Conservation (phyloP, 2,329 filamentous ascomycete genomes). For the Mycosphaerella arachidis region DNA sequence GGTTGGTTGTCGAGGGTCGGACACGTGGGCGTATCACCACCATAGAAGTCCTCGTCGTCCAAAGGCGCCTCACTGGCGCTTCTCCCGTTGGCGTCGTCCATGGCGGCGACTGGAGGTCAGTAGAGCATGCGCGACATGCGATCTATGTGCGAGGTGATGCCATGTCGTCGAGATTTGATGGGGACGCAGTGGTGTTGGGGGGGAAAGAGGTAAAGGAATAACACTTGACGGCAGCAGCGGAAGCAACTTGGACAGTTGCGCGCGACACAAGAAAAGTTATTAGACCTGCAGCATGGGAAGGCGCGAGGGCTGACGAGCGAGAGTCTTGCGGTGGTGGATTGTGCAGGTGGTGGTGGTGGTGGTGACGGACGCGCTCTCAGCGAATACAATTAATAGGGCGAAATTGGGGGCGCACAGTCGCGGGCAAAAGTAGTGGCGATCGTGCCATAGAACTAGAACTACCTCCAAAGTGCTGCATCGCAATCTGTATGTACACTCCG, state of each 20-base stretch:
- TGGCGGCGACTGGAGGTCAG: slow-evolving; percentile 3
- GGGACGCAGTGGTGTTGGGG: background rate
- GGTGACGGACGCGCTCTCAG: background rate
- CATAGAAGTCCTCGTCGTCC: slow-evolving; percentile 17
- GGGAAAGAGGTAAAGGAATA: slow-evolving; percentile 6
- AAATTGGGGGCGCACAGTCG: no score
- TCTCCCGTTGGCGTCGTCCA: slow-evolving; percentile 12
- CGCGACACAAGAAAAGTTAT: background rate
- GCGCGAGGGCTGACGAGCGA: background rate
- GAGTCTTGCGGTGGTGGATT: background rate
- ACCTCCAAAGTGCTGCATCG: no score
- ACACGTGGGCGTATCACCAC: slow-evolving; percentile 1
- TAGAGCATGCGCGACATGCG: background rate
- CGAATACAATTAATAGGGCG: background rate
- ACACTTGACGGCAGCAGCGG: slow-evolving; percentile 13
- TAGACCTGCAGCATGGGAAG: background rate
- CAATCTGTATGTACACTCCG: no score
- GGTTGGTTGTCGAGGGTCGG: background rate
- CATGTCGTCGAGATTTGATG: slow-evolving; percentile 4
- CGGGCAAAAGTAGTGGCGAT: no score
- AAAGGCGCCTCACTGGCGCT: slow-evolving; percentile 13
- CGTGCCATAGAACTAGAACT: no score
- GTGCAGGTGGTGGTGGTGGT: background rate
- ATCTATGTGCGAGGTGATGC: slow-evolving; percentile 1
- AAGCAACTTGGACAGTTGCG: slow-evolving; percentile 1